phyloP scores from a whole-genome alignment of 2,329 filamentous ascomycete species.

The Huntiella savannae region DNA sequence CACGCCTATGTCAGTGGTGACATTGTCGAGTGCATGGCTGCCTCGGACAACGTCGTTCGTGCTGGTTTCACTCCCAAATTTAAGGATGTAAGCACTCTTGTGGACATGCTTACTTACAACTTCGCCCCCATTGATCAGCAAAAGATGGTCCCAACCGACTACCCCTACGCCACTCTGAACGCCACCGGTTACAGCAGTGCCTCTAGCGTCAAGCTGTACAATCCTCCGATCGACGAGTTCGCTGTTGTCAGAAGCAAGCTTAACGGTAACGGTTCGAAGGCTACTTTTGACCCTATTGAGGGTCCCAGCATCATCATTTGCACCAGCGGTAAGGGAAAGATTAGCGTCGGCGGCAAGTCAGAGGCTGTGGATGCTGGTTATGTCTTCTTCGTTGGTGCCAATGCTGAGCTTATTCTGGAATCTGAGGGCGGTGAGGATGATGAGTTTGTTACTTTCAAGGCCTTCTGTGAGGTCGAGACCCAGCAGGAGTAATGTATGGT shows the following conservation, averaged over 20 bases:
- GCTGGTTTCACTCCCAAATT: constrained; percentile 97
- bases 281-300: constrained; percentile 68
- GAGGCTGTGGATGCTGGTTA: constrained; percentile 56
- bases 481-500: constrained; percentile 1
- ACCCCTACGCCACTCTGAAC: constrained; percentile 71
- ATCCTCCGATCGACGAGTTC: constrained; percentile 94
- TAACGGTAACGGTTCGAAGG: constrained; percentile 53
- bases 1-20: constrained; percentile 88
- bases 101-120: constrained; percentile 82
- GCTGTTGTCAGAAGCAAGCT: constrained; percentile 68
- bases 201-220: constrained; percentile 59
- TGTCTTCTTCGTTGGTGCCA: constrained; percentile 74
- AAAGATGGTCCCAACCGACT: constrained; percentile 74
- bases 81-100: constrained; percentile 82
- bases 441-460: constrained; percentile 75
- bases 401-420: constrained; percentile 65
- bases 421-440: constrained; percentile 41
- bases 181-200: constrained; percentile 60
- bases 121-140: constrained; percentile 90
- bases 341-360: constrained; percentile 66
- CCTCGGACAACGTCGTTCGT: constrained; percentile 95
- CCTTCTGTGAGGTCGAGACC: constrained; percentile 64
- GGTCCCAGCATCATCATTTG: constrained; percentile 89
- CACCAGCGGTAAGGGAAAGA: constrained; percentile 63
- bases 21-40: constrained; percentile 98